phyloP scores from a whole-genome alignment of 768 basidiomycete species.

The Xerocomus brunneocitrinus region DNA sequence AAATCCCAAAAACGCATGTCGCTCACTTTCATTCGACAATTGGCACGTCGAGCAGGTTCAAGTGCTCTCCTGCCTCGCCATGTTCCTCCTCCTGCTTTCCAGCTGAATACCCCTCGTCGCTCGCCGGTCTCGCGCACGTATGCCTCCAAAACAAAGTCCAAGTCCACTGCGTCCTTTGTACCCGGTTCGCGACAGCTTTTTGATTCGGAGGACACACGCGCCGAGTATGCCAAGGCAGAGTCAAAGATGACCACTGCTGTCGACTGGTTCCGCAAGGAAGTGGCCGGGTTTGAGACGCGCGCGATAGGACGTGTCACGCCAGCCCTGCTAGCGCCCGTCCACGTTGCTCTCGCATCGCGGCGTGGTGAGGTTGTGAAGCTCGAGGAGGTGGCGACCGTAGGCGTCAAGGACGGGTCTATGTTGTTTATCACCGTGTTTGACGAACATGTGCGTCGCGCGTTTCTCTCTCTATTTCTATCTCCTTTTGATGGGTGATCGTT shows the following conservation, averaged over 20 bases:
- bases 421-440: constrained; percentile 76
- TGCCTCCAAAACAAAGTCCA: constrained; percentile 30
- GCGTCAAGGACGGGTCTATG: constrained; percentile 71
- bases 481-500: background rate
- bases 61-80: background rate
- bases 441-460: constrained; percentile 52
- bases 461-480: constrained; percentile 5
- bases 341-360: constrained; percentile 42
- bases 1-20: background rate
- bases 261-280: constrained; percentile 77
- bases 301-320: constrained; percentile 77
- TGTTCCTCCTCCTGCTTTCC: background rate
- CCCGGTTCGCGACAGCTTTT: constrained; percentile 67
- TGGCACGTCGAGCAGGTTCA: background rate
- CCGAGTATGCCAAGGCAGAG: constrained; percentile 61
- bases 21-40: background rate
- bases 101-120: background rate
- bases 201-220: constrained; percentile 45
- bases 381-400: constrained; percentile 76
- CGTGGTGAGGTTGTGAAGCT: constrained; percentile 39
- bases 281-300: constrained; percentile 64
- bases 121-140: constrained; percentile 17
- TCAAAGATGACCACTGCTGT: constrained; percentile 57
- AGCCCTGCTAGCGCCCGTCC: constrained; percentile 61
- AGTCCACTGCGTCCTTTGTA: constrained; percentile 55